Conservation (phyloP, 2,329 filamentous ascomycete species). For the Aspergillus melleus region DNA sequence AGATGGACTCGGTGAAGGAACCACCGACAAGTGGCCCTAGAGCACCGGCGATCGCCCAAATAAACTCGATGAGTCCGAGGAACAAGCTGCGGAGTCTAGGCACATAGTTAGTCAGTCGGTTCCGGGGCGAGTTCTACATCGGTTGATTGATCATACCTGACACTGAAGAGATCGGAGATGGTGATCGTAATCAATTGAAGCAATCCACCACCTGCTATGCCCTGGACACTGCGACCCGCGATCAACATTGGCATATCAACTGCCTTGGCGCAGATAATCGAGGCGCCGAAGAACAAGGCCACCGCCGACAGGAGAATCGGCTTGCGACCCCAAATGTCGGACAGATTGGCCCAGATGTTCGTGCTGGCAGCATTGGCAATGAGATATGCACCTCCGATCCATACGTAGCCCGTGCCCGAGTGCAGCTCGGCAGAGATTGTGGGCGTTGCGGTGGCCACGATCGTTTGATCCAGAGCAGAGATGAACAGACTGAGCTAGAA, state of each 20-base stretch:
- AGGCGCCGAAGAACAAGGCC: constrained; percentile 51
- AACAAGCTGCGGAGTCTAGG: constrained; percentile 48
- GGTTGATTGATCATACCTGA: constrained; percentile 31
- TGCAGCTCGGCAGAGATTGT: constrained; percentile 62
- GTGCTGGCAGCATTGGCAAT: constrained; percentile 67
- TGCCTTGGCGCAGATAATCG: constrained; percentile 52
- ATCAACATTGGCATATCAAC: constrained; percentile 54
- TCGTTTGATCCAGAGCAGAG: constrained; percentile 49
- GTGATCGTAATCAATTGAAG: constrained; percentile 55
- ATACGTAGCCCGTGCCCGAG: constrained; percentile 70
- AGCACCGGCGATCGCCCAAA: constrained; percentile 57
- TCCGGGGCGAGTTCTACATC: neutral
- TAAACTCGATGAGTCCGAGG: constrained; percentile 52
- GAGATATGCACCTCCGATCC: constrained; percentile 74
- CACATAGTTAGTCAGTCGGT: neutral
- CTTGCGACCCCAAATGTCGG: constrained; percentile 34
- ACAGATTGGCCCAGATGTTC: constrained; percentile 68
- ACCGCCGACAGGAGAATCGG: constrained; percentile 52
- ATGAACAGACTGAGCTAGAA: constrained; percentile 20
- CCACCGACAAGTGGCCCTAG: constrained; percentile 56
- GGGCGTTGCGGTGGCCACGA: constrained; percentile 62
- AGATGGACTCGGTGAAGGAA: constrained; percentile 43
- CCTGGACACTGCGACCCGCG: constrained; percentile 54
- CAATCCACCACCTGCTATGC: constrained; percentile 55
- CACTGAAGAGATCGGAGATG: constrained; percentile 57